These are phyloP conservation scores for Penicillium sp. DNA, from an alignment of 2,329 filamentous ascomycete species.

Conservation along the genomic window DNA sequence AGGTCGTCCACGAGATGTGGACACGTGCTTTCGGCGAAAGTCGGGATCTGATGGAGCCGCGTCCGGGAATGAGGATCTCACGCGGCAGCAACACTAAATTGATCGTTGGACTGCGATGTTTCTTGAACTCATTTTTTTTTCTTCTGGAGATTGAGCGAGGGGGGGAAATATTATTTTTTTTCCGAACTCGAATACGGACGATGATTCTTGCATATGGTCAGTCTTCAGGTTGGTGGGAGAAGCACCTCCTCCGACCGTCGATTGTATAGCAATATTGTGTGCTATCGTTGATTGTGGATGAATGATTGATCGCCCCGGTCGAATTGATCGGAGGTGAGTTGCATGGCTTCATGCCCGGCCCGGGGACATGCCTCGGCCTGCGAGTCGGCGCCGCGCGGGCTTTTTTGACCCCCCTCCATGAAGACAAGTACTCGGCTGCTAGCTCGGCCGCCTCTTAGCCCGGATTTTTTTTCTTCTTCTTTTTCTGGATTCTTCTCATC, in stretches of 20 bases:
- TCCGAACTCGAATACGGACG: too few species aligned
- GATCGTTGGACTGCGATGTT: neutral
- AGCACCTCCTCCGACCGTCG: too few species aligned
- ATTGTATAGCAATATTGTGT: too few species aligned
- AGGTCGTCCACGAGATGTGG: too few species aligned
- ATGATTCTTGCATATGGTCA: too few species aligned
- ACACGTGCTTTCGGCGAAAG: slow-evolving; percentile 13
- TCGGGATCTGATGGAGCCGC: slow-evolving; percentile 10
- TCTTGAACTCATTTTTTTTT: neutral
- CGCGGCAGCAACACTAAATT: neutral
- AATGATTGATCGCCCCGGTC: too few species aligned
- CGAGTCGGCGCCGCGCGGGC: slow-evolving; percentile 2
- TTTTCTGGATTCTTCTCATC: neutral
- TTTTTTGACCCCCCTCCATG: slow-evolving; percentile 13
- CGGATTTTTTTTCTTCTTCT: slow-evolving; percentile 5
- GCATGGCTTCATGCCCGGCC: neutral
- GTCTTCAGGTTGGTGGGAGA: too few species aligned
- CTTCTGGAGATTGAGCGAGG: neutral
- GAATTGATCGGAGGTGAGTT: neutral
- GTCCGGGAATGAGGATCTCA: slow-evolving; percentile 7
- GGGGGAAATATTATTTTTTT: too few species aligned
- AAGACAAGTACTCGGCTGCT: neutral
- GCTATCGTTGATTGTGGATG: too few species aligned
- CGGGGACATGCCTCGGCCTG: slow-evolving; percentile 12
- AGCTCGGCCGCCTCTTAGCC: neutral